Evolutionary conservation across 78 protist species (phyloP).

Genomic region (Mastigamoeba balamuthi): DNA sequence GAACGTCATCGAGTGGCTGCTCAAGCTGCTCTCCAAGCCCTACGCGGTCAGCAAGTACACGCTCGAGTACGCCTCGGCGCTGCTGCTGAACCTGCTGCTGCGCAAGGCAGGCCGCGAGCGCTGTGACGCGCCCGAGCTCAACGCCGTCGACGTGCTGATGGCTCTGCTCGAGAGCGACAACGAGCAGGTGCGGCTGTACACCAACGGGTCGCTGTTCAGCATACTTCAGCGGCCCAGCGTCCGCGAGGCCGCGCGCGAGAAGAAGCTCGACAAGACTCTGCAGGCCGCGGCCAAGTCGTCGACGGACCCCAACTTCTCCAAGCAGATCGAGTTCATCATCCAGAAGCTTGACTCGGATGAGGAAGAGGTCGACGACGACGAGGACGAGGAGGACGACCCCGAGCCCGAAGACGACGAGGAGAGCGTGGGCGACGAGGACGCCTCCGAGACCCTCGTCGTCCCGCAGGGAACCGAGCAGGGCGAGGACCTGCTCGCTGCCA

Average conservation of each 20-base stretch:
- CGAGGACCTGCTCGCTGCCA: too few relatives aligned
- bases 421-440: too few relatives aligned
- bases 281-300: background rate
- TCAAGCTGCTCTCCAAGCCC: background rate
- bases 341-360: too few relatives aligned
- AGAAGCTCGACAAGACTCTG: background rate
- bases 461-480: too few relatives aligned
- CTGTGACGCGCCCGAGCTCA: background rate
- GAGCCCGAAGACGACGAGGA: too few relatives aligned
- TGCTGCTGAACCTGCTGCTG: slow-evolving; percentile 12
- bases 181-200: slow-evolving; percentile 8
- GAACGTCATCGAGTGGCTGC: slow-evolving; percentile 1
- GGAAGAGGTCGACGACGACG: too few relatives aligned
- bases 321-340: background rate
- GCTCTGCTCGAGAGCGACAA: slow-evolving; percentile 4
- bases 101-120: background rate
- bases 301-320: background rate
- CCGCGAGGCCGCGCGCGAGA: background rate
- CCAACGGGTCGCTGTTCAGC: slow-evolving; percentile 12
- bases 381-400: too few relatives aligned
- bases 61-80: slow-evolving; percentile 15
- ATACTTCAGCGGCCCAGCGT: background rate
- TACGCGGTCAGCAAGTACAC: background rate
- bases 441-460: too few relatives aligned
- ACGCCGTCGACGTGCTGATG: background rate